Evolutionary conservation across 2,329 filamentous ascomycete genomes (phyloP).

Genomic region (Fusarium equiseti): DNA sequence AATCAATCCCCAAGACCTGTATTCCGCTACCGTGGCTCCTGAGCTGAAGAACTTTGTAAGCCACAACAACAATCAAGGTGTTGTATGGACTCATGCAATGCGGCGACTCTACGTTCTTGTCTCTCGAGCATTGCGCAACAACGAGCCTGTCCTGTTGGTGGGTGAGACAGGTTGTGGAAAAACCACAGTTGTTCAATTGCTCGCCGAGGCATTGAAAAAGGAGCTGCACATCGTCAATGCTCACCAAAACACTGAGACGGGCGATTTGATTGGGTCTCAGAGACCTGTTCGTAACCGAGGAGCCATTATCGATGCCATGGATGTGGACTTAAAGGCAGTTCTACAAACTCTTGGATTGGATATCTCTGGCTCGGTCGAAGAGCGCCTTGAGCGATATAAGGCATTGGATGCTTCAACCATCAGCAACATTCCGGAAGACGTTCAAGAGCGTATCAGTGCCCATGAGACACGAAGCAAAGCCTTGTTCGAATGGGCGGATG

Average conservation of each 20-base stretch:
- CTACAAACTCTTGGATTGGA: constrained; percentile 58
- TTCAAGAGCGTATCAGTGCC: constrained; percentile 61
- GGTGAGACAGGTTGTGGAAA: constrained; percentile 98
- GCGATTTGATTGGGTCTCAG: constrained; percentile 96
- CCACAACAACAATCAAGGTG: constrained; percentile 67
- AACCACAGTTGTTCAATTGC: constrained; percentile 93
- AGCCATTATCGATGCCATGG: constrained; percentile 74
- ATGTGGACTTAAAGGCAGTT: constrained; percentile 67
- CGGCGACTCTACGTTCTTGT: constrained; percentile 90
- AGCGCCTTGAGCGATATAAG: constrained; percentile 70
- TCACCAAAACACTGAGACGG: constrained; percentile 97
- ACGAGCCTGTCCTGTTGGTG: constrained; percentile 93
- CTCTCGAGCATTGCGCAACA: constrained; percentile 85
- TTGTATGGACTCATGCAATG: constrained; percentile 98
- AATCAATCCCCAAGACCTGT: constrained; percentile 80
- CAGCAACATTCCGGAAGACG: constrained; percentile 61
- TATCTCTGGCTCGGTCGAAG: constrained; percentile 61
- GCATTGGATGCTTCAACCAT: constrained; percentile 60
- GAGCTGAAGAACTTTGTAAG: constrained; percentile 64
- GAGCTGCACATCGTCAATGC: constrained; percentile 92
- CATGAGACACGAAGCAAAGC: constrained; percentile 77
- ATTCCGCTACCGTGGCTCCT: constrained; percentile 70
- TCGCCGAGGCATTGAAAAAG: constrained; percentile 83
- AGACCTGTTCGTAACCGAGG: constrained; percentile 88
- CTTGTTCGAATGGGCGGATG: constrained; percentile 96